These are phyloP conservation scores for Metschnikowia chrysomelidarum DNA, from an alignment of 805 yeast genomes.

Conservation along the genomic window DNA sequence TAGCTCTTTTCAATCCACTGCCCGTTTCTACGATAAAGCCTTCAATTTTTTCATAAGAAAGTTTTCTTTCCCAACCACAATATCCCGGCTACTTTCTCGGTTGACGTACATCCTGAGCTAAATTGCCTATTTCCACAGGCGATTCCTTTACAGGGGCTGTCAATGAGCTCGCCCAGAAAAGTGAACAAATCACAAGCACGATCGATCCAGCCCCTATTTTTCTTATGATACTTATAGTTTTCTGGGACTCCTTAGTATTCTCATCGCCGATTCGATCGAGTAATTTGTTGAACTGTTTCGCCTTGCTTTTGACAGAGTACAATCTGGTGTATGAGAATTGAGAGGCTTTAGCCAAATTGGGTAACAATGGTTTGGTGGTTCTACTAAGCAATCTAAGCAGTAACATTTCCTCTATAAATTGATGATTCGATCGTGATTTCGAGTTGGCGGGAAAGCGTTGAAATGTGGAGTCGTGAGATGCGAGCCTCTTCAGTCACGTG, in stretches of 20 bases:
- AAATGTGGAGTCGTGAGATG: no score
- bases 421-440: no score
- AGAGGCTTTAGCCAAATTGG: background rate
- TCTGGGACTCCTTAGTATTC: conserved; percentile 28
- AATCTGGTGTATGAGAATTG: conserved; percentile 1
- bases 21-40: no score
- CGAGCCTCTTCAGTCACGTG: no score
- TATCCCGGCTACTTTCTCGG: no score
- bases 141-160: conserved; percentile 16
- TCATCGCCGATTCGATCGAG: conserved; percentile 36
- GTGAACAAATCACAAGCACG: conserved; percentile 17
- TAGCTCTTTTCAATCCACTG: no score
- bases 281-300: conserved; percentile 22
- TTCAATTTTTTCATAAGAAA: no score
- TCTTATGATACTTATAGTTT: conserved; percentile 25
- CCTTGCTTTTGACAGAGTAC: conserved; percentile 13
- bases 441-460: no score
- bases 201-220: conserved; percentile 19
- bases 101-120: conserved; percentile 18
- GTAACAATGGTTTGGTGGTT: background rate
- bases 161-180: conserved; percentile 20
- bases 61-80: no score
- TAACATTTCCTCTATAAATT: no score
- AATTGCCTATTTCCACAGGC: conserved; percentile 11
- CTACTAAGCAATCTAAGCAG: no score